phyloP scores from a whole-genome alignment of 192 early-diverging fungal genomes.

The Rhizoclosmatium sp. region DNA sequence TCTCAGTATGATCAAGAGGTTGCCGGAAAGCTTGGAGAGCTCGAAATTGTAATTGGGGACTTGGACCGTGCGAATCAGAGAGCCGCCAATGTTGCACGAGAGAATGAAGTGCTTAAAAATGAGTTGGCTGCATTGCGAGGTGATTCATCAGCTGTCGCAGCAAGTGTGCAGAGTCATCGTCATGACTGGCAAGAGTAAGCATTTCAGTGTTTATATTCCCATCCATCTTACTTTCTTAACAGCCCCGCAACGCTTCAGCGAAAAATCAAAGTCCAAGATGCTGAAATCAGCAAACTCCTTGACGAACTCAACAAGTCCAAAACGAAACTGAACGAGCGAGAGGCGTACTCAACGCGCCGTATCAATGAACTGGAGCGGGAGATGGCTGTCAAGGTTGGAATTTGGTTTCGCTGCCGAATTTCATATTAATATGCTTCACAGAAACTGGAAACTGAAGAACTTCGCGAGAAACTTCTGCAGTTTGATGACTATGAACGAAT shows the following conservation, averaged over 20 bases:
- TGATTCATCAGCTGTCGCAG: not conserved
- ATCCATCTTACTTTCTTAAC: not conserved
- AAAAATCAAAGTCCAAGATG: slow-evolving; percentile 40
- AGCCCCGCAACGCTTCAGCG: slow-evolving; percentile 32
- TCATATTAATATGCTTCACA: slow-evolving; percentile 22
- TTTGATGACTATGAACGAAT: slow-evolving; percentile 88
- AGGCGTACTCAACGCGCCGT: slow-evolving; percentile 44
- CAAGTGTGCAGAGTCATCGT: slow-evolving; percentile 2
- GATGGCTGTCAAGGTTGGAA: slow-evolving; percentile 38
- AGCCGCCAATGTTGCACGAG: slow-evolving; percentile 69
- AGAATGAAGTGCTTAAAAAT: slow-evolving; percentile 59
- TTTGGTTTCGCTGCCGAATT: not conserved
- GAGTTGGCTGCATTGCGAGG: slow-evolving; percentile 31
- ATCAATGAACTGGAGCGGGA: slow-evolving; percentile 60
- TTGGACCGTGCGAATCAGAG: slow-evolving; percentile 81
- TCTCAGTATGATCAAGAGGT: slow-evolving; percentile 81
- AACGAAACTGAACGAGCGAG: slow-evolving; percentile 48
- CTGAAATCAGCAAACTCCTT: slow-evolving; percentile 53
- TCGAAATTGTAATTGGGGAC: slow-evolving; percentile 89
- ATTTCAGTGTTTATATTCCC: not conserved
- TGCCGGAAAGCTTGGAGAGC: slow-evolving; percentile 79
- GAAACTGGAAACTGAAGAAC: slow-evolving; percentile 66
- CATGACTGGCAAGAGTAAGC: slow-evolving; percentile 33
- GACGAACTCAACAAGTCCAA: slow-evolving; percentile 56
- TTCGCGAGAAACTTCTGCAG: slow-evolving; percentile 62